Evolutionary conservation across 192 early-diverging fungal species (phyloP).

Genomic region (Phlyctochytrium arcticum): DNA sequence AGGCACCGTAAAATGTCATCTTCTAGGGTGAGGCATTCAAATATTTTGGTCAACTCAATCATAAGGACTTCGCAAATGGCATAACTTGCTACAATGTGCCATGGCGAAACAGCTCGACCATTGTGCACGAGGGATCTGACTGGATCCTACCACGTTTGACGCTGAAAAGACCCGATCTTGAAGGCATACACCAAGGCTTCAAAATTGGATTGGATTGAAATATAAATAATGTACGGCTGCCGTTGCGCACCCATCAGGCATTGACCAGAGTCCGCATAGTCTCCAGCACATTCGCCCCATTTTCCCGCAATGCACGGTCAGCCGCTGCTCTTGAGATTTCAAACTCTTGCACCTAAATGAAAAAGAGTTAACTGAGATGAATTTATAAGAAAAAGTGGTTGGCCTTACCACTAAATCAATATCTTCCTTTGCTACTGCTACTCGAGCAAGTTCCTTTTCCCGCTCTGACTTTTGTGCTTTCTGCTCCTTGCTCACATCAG

Average conservation of each 20-base stretch:
- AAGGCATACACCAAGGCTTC: too few relatives aligned
- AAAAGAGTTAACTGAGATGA: slow-evolving; percentile 1
- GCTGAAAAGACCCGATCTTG: too few relatives aligned
- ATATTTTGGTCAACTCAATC: too few relatives aligned
- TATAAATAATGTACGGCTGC: too few relatives aligned
- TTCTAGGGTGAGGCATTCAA: too few relatives aligned
- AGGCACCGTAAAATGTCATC: too few relatives aligned
- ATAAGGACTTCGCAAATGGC: too few relatives aligned
- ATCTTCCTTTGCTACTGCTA: slow-evolving; percentile 48
- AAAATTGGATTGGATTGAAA: too few relatives aligned
- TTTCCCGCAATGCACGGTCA: slow-evolving; percentile 45
- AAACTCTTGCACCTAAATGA: slow-evolving; percentile 39
- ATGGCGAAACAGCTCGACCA: too few relatives aligned
- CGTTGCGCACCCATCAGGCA: neutral
- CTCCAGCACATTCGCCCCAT: slow-evolving; percentile 41
- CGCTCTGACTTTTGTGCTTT: slow-evolving; percentile 35
- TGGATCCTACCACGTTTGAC: too few relatives aligned
- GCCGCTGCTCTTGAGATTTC: slow-evolving; percentile 43
- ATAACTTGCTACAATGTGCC: too few relatives aligned
- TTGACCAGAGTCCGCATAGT: slow-evolving; percentile 27
- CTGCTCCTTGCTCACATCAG: slow-evolving; percentile 40
- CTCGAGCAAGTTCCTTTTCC: slow-evolving; percentile 40
- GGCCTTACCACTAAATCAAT: slow-evolving; percentile 45
- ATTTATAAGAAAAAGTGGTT: neutral
- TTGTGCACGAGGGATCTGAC: too few relatives aligned